phyloP scores from a whole-genome alignment of 164 flowering plant genomes.

The Nelumbo lutea region DNA sequence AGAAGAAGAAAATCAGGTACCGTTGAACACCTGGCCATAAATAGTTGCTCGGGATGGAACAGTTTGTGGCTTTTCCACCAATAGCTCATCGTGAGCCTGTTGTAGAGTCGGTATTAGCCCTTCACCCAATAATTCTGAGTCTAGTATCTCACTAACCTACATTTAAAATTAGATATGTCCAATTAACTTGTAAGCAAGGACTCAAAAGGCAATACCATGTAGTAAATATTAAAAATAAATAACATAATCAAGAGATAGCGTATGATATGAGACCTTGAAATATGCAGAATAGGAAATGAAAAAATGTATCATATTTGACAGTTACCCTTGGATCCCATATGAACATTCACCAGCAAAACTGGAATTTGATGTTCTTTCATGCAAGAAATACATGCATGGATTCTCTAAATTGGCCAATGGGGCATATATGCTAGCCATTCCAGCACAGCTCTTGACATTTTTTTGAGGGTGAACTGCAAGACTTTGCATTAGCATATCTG shows the following conservation, averaged over 20 bases:
- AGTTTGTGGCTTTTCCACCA: constrained; percentile 65
- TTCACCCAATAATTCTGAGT: constrained; percentile 95
- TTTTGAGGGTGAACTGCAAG: too few species aligned
- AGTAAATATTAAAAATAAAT: neutral
- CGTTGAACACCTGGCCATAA: constrained; percentile 70
- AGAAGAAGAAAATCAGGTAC: neutral
- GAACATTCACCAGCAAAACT: neutral
- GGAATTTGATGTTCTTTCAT: neutral
- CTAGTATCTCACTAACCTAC: constrained; percentile 98
- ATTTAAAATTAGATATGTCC: constrained; percentile 10
- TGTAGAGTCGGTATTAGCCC: constrained; percentile 91
- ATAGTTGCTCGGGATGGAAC: constrained; percentile 79
- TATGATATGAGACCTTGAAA: neutral
- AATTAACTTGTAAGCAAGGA: constrained; percentile 2
- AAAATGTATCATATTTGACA: neutral
- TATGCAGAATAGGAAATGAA: neutral
- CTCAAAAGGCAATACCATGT: neutral
- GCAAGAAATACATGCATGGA: too few species aligned
- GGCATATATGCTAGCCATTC: too few species aligned
- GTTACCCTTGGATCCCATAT: neutral
- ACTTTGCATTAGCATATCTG: too few species aligned
- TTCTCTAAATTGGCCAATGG: too few species aligned
- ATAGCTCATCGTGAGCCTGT: constrained; percentile 80
- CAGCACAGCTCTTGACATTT: too few species aligned
- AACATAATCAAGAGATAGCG: neutral